Evolutionary conservation across 768 basidiomycete genomes (phyloP).

Genomic region (Tylopilus sp.): DNA sequence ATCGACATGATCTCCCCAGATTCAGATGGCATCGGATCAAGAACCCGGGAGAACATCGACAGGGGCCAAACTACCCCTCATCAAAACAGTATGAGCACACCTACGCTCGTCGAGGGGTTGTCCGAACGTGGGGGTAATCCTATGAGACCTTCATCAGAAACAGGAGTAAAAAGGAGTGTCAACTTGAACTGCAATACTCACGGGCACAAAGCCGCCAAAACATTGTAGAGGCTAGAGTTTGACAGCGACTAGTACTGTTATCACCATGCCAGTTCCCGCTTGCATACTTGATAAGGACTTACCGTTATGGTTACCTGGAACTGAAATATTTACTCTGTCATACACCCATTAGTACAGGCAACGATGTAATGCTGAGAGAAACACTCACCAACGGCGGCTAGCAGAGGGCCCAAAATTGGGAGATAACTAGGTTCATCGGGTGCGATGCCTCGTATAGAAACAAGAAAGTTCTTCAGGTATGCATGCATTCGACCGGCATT

Average conservation of each 20-base stretch:
- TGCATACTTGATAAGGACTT: background rate
- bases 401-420: too few species aligned
- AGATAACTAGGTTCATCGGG: too few species aligned
- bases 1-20: background rate
- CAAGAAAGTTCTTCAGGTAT: background rate
- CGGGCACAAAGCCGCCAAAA: background rate
- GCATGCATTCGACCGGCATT: background rate
- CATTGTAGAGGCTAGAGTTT: background rate
- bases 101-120: background rate
- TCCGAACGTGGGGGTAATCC: background rate
- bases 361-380: too few species aligned
- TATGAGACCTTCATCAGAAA: background rate
- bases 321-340: too few species aligned
- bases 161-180: background rate
- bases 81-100: too few species aligned
- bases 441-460: background rate
- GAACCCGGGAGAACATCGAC: background rate
- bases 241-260: background rate
- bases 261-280: too few species aligned
- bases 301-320: too few species aligned
- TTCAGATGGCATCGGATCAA: too few species aligned
- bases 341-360: too few species aligned
- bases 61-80: background rate
- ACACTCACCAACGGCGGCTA: too few species aligned
- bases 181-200: background rate